Evolutionary conservation across 2,329 filamentous ascomycete genomes (phyloP).

Genomic region (Sclerotinia spermophila): DNA sequence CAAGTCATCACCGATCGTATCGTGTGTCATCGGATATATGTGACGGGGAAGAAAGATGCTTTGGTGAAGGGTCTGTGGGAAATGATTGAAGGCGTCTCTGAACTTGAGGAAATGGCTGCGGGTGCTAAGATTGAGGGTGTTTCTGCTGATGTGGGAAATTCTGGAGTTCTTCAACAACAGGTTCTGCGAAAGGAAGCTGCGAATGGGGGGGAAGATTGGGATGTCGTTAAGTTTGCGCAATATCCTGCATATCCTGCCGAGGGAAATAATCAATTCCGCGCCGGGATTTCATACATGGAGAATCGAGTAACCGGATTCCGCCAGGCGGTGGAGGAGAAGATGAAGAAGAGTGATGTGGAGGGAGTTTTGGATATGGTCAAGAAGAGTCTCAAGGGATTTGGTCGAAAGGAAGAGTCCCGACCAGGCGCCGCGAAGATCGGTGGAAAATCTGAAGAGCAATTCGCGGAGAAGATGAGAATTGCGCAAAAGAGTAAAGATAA

Average conservation of each 20-base stretch:
- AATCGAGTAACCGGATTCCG: neutral
- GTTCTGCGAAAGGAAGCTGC: neutral
- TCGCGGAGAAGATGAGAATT: neutral
- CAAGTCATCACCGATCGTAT: neutral
- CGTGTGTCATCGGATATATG: neutral
- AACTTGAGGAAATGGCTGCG: neutral
- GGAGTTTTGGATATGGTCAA: neutral
- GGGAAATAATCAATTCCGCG: neutral
- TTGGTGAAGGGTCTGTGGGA: neutral
- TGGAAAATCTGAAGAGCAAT: neutral
- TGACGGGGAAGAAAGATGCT: neutral
- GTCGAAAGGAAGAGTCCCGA: neutral
- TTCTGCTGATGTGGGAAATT: too few species aligned
- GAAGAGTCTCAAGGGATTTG: neutral
- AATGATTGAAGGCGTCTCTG: neutral
- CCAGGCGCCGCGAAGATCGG: neutral
- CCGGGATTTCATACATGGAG: neutral
- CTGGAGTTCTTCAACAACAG: neutral
- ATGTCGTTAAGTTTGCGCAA: neutral
- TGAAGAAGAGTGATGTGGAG: neutral
- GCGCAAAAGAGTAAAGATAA: neutral
- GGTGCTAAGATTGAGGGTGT: neutral
- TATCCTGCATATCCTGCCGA: neutral
- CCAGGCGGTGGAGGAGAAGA: neutral
- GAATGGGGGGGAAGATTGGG: neutral